phyloP scores from a whole-genome alignment of 257 asterid genomes.

The Ballota nigra region DNA sequence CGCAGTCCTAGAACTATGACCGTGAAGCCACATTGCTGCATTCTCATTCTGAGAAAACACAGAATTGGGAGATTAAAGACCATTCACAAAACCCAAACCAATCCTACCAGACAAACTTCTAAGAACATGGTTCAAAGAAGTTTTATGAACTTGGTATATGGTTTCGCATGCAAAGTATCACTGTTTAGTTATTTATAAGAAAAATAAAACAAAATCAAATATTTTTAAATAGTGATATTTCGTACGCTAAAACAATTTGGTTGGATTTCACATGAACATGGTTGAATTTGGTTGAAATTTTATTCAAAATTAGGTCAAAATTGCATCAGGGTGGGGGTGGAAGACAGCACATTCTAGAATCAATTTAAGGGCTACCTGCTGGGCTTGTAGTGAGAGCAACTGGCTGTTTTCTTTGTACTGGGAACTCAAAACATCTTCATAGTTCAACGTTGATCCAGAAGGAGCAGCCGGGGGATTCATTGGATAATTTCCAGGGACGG shows the following conservation, averaged over 20 bases:
- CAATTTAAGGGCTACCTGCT: conserved; percentile 47
- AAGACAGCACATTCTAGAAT: background rate
- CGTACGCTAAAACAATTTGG: too few species aligned
- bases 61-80: background rate
- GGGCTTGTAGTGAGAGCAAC: conserved; percentile 51
- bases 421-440: conserved; percentile 68
- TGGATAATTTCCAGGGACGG: conserved; percentile 65
- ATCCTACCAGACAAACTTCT: too few species aligned
- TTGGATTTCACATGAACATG: too few species aligned
- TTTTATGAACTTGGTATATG: too few species aligned
- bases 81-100: background rate
- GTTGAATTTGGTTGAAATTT: too few species aligned
- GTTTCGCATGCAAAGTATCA: too few species aligned
- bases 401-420: conserved; percentile 70
- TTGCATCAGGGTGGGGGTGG: background rate
- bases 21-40: conserved; percentile 78
- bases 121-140: too few species aligned
- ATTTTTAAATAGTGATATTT: too few species aligned
- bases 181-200: too few species aligned
- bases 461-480: conserved; percentile 63
- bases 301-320: background rate
- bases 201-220: too few species aligned
- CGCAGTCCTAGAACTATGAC: conserved; percentile 64
- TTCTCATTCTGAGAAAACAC: conserved; percentile 56
- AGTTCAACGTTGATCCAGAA: conserved; percentile 51